A percentile compares a stretch with the other conserved stretches of the same genome.
Evolutionary conservation across 345 rosid species (phyloP).

Genomic region (Cardamine chenopodiifolia): DNA sequence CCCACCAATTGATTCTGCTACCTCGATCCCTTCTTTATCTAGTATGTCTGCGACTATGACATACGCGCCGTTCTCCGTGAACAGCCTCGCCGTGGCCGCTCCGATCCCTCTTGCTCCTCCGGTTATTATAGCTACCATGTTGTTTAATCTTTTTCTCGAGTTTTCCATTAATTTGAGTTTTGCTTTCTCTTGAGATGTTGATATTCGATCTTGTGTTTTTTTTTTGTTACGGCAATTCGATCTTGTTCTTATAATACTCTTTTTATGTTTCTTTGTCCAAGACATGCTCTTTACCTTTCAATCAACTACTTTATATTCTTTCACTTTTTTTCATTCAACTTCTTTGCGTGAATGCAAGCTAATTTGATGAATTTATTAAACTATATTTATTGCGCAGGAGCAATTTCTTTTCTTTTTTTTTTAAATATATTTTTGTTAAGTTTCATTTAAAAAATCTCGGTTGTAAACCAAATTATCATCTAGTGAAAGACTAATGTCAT

Average conservation of each 20-base stretch:
- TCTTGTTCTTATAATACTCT: constrained; percentile 1
- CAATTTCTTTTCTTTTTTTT: too few relatives aligned
- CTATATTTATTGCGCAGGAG: too few relatives aligned
- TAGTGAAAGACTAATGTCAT: too few relatives aligned
- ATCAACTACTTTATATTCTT: constrained; percentile 30
- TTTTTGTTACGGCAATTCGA: too few relatives aligned
- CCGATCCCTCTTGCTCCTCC: constrained; percentile 94
- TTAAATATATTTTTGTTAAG: too few relatives aligned
- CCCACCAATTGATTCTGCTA: constrained; percentile 68
- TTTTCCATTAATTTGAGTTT: constrained; percentile 11
- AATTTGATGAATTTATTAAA: too few relatives aligned
- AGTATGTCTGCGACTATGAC: constrained; percentile 74
- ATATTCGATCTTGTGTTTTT: background rate
- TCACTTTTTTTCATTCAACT: too few relatives aligned
- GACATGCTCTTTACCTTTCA: constrained; percentile 32
- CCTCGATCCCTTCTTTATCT: constrained; percentile 52
- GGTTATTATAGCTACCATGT: constrained; percentile 73
- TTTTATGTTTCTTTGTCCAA: background rate
- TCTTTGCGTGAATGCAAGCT: too few relatives aligned
- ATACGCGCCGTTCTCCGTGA: constrained; percentile 66
- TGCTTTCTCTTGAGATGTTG: background rate
- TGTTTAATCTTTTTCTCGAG: constrained; percentile 45
- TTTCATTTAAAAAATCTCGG: too few relatives aligned
- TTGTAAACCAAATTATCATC: too few relatives aligned
- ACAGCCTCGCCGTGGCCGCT: constrained; percentile 73